These are phyloP conservation scores for Heterobasidion parviporum DNA, from an alignment of 1,284 basidiomycete genomes.

Conservation along the genomic window DNA sequence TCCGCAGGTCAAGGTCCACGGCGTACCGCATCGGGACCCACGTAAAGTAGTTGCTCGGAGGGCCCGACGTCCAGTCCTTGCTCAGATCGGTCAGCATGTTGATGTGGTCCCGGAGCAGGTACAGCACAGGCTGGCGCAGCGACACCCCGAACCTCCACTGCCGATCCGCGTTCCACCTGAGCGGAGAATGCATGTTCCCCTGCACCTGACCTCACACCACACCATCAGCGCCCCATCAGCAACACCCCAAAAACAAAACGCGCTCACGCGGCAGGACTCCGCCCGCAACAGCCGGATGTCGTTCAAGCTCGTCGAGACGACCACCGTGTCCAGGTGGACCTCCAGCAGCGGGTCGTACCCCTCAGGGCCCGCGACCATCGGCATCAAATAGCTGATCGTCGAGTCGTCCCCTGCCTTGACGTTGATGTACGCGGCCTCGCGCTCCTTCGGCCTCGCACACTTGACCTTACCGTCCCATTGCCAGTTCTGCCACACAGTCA, in stretches of 20 bases:
- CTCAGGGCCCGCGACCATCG: conserved; percentile 62
- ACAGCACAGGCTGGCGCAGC: conserved; percentile 65
- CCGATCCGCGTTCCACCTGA: conserved; percentile 63
- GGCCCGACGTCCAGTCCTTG: conserved; percentile 83
- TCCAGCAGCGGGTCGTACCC: conserved; percentile 79
- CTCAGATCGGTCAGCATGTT: conserved; percentile 86
- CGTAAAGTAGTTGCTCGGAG: conserved; percentile 67
- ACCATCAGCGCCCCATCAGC: conserved; percentile 3
- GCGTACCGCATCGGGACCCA: conserved; percentile 80
- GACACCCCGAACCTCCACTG: conserved; percentile 71
- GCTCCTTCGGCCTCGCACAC: conserved; percentile 40
- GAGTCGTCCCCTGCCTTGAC: conserved; percentile 73
- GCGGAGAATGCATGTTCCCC: conserved; percentile 55
- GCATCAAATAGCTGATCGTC: conserved; percentile 75
- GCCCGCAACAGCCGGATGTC: conserved; percentile 72
- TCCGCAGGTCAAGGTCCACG: conserved; percentile 62
- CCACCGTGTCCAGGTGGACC: conserved; percentile 76
- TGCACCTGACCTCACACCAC: conserved; percentile 37
- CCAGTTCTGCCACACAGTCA: conserved; percentile 53
- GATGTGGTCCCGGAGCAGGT: conserved; percentile 83
- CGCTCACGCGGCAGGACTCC: conserved; percentile 63
- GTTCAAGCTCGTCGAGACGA: conserved; percentile 79
- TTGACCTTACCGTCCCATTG: conserved; percentile 64
- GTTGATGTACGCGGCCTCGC: conserved; percentile 68
- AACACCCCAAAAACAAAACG: background rate